Evolutionary conservation across 306 rosid genomes (phyloP).

Genomic region (Sechiopsis laciniata): DNA sequence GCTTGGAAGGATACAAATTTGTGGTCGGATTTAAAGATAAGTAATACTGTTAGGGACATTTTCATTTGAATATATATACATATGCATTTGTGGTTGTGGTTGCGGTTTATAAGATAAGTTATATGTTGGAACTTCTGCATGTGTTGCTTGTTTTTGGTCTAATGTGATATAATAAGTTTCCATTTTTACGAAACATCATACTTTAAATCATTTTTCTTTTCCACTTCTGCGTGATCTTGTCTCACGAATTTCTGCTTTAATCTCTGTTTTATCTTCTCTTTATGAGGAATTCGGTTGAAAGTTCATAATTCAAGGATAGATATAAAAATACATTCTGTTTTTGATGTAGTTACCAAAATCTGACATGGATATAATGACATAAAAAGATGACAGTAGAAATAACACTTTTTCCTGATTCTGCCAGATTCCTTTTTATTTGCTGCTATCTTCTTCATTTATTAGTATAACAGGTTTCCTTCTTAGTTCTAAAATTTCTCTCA

Average conservation of each 20-base stretch:
- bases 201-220: too few species aligned
- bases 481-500: neutral
- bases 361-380: neutral
- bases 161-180: slow-evolving; percentile 11
- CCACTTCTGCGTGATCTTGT: neutral
- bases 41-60: too few species aligned
- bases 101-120: neutral
- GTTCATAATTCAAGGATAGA: neutral
- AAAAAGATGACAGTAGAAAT: neutral
- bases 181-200: neutral
- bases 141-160: slow-evolving; percentile 8
- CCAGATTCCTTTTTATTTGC: neutral
- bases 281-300: neutral
- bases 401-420: too few species aligned
- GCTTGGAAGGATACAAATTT: too few species aligned
- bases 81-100: neutral
- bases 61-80: too few species aligned
- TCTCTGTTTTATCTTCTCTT: neutral
- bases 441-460: neutral
- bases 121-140: neutral
- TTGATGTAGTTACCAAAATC: neutral
- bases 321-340: neutral
- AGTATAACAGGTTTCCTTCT: neutral
- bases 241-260: neutral
- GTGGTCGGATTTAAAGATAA: too few species aligned